Evolutionary conservation across 495 filamentous ascomycete genomes (phyloP).

Genomic region (Ramalina peruviana): DNA sequence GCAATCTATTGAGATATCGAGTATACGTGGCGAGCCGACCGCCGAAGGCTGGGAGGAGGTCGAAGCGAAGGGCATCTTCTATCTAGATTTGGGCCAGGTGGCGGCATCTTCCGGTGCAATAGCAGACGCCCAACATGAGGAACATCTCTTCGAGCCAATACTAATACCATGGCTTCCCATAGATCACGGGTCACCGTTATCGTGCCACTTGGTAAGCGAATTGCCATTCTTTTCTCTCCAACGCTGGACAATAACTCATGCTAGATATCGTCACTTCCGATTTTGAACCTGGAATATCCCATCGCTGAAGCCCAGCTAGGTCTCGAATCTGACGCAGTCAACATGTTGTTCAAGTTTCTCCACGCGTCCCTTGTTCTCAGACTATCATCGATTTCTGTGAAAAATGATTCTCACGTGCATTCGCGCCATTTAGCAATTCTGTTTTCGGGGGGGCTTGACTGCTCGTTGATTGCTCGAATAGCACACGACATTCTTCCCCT

Average conservation of each 20-base stretch:
- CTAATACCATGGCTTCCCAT: background rate
- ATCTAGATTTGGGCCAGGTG: constrained; percentile 34
- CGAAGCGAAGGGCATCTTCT: constrained; percentile 63
- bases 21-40: constrained; percentile 47
- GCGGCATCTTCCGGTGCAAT: background rate
- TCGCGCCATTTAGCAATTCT: constrained; percentile 49
- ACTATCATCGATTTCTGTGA: constrained; percentile 52
- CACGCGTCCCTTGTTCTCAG: constrained; percentile 49
- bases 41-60: constrained; percentile 58
- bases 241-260: constrained; percentile 17
- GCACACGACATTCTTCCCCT: constrained; percentile 63
- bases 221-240: constrained; percentile 2
- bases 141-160: background rate
- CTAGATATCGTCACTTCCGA: constrained; percentile 45
- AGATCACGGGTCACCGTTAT: too few species aligned
- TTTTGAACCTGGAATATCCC: constrained; percentile 34
- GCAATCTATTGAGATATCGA: constrained; percentile 52
- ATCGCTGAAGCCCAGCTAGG: constrained; percentile 25
- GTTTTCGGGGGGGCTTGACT: constrained; percentile 92
- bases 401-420: constrained; percentile 7
- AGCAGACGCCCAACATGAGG: background rate
- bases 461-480: constrained; percentile 72
- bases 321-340: constrained; percentile 37
- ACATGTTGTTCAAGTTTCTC: constrained; percentile 42
- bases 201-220: background rate